A percentile compares a stretch with the other conserved stretches of the same genome.
phyloP scores from a whole-genome alignment of 768 basidiomycete species.

The Tremella yokohamensis region DNA sequence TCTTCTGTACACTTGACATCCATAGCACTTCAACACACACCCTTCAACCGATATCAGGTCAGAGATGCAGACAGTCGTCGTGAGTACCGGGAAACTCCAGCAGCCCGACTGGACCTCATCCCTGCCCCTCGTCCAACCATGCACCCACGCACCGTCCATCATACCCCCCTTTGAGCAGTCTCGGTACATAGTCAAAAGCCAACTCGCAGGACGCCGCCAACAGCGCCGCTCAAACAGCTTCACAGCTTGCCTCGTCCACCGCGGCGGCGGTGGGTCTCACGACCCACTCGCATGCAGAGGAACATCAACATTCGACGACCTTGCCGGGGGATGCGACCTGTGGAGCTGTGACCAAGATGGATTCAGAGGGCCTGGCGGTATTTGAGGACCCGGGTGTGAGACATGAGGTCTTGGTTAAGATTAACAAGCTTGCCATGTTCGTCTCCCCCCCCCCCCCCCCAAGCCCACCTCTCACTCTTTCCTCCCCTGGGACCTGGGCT shows the following conservation, averaged over 20 bases:
- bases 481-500: not conserved
- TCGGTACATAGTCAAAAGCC: no score
- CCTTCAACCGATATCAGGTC: no score
- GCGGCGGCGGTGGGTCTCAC: conserved; percentile 2
- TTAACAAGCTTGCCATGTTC: conserved; percentile 45
- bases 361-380: conserved; percentile 33
- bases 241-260: conserved; percentile 2
- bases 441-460: conserved; percentile 8
- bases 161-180: no score
- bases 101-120: no score
- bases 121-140: no score
- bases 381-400: conserved; percentile 40
- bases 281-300: conserved; percentile 31
- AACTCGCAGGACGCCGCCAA: conserved; percentile 11
- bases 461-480: not conserved
- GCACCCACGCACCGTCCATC: no score
- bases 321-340: conserved; percentile 34
- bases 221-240: conserved; percentile 6
- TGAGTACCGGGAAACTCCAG: conserved; percentile 14
- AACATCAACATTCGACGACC: conserved; percentile 8
- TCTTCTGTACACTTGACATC: no score
- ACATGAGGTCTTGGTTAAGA: conserved; percentile 46
- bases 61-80: conserved; percentile 28
- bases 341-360: conserved; percentile 27
- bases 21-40: no score